Evolutionary conservation across 495 filamentous ascomycete species (phyloP).

Genomic region (Apiosordaria backusii): DNA sequence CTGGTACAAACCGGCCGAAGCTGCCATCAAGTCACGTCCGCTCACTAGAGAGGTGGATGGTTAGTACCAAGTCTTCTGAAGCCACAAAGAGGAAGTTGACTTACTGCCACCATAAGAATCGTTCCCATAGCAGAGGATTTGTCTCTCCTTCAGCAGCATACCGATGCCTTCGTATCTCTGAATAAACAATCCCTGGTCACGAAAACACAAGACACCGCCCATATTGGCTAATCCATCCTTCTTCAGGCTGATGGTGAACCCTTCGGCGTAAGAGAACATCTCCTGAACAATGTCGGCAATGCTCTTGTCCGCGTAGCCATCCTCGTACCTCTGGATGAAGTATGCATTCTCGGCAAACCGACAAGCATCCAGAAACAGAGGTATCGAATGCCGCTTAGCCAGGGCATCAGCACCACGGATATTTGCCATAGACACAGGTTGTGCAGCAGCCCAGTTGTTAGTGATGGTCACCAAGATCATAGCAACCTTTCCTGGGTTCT

Average conservation of each 20-base stretch:
- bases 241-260: slow-evolving; percentile 15
- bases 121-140: slow-evolving; percentile 11
- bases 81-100: not conserved
- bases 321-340: slow-evolving; percentile 12
- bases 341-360: slow-evolving; percentile 11
- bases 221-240: slow-evolving; percentile 13
- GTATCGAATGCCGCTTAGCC: not conserved
- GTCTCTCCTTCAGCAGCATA: slow-evolving; percentile 11
- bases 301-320: slow-evolving; percentile 8
- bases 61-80: not conserved
- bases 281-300: slow-evolving; percentile 12
- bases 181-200: slow-evolving; percentile 9
- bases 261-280: slow-evolving; percentile 8
- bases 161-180: slow-evolving; percentile 10
- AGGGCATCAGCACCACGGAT: not conserved
- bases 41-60: not conserved
- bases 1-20: slow-evolving; percentile 12
- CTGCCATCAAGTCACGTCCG: slow-evolving; percentile 12
- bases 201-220: slow-evolving; percentile 12
- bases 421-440: slow-evolving; percentile 8
- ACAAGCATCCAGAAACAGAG: slow-evolving; percentile 7
- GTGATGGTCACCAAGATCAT: slow-evolving; percentile 6
- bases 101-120: slow-evolving; percentile 14
- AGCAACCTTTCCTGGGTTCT: not conserved
- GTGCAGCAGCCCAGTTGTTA: slow-evolving; percentile 8